Evolutionary conservation across 768 basidiomycete species (phyloP).

Genomic region (Exsudoporus frostii): DNA sequence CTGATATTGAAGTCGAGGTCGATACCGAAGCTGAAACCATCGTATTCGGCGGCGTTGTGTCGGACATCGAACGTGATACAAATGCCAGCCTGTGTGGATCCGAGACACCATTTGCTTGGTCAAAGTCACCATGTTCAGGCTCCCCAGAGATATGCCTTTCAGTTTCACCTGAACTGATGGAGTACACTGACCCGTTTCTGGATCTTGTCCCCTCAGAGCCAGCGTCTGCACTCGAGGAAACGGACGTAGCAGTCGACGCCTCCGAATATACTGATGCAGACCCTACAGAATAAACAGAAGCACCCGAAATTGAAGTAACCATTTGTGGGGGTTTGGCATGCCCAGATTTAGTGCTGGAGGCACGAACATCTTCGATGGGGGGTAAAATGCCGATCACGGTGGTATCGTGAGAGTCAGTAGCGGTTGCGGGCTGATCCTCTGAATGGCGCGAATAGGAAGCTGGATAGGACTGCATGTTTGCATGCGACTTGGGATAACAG

Average conservation of each 20-base stretch:
- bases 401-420: background rate
- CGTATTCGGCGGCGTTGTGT: background rate
- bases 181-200: conserved; percentile 12
- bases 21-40: conserved; percentile 13
- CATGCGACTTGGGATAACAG: conserved; percentile 9
- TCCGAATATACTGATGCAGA: conserved; percentile 28
- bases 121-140: conserved; percentile 6
- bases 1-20: conserved; percentile 14
- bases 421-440: conserved; percentile 8
- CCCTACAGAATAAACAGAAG: conserved; percentile 26
- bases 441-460: conserved; percentile 14
- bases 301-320: conserved; percentile 25
- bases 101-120: conserved; percentile 3
- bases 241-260: conserved; percentile 27
- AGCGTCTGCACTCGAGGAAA: conserved; percentile 11
- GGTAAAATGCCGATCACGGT: conserved; percentile 1
- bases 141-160: conserved; percentile 16
- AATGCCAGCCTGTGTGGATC: background rate
- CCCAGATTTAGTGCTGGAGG: background rate
- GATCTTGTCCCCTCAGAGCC: conserved; percentile 3
- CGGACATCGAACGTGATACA: conserved; percentile 5
- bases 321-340: conserved; percentile 22
- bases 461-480: conserved; percentile 14
- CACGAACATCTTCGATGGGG: background rate
- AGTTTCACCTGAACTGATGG: conserved; percentile 12